Percentiles rank a stretch among this genome's conserved stretches.
Conservation (phyloP, 2,329 filamentous ascomycete genomes). For the Verticillium dahliae region DNA sequence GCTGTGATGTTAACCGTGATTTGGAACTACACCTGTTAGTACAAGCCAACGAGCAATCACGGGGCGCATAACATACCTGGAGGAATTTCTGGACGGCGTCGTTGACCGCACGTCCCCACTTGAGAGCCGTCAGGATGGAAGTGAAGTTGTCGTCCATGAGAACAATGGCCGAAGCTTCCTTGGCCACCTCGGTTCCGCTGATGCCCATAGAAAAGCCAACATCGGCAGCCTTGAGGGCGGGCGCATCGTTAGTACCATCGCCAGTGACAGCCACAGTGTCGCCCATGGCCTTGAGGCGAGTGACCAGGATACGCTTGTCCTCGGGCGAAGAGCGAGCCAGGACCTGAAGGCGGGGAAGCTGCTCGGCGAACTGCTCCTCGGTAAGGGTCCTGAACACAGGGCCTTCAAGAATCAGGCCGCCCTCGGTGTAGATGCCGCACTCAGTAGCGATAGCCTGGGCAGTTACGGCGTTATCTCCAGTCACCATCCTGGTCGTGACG, state of each 20-base stretch:
- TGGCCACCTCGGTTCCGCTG: conserved; percentile 60
- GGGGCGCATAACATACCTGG: conserved; percentile 25
- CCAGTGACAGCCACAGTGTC: conserved; percentile 59
- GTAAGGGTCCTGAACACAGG: conserved; percentile 53
- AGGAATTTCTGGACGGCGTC: conserved; percentile 64
- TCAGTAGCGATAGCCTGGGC: conserved; percentile 59
- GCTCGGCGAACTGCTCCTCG: conserved; percentile 42
- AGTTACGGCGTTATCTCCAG: conserved; percentile 59
- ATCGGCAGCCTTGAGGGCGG: conserved; percentile 58
- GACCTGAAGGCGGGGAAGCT: conserved; percentile 42
- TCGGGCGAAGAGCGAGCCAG: conserved; percentile 54
- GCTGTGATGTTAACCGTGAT: conserved; percentile 67
- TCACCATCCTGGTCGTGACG: conserved; percentile 66
- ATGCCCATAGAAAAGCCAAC: conserved; percentile 65
- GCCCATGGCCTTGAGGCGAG: conserved; percentile 44
- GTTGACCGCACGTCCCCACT: conserved; percentile 64
- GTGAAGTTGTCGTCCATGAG: conserved; percentile 61
- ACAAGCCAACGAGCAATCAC: background rate
- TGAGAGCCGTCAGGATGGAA: conserved; percentile 59
- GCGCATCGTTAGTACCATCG: conserved; percentile 61
- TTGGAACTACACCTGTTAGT: conserved; percentile 36
- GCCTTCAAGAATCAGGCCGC: conserved; percentile 61
- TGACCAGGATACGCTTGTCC: conserved; percentile 51
- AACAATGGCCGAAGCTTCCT: conserved; percentile 63
- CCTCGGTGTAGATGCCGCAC: conserved; percentile 56